Percentiles rank a stretch among this genome's conserved stretches.
Conservation (phyloP, 805 yeast species). For the Candida argentea region DNA sequence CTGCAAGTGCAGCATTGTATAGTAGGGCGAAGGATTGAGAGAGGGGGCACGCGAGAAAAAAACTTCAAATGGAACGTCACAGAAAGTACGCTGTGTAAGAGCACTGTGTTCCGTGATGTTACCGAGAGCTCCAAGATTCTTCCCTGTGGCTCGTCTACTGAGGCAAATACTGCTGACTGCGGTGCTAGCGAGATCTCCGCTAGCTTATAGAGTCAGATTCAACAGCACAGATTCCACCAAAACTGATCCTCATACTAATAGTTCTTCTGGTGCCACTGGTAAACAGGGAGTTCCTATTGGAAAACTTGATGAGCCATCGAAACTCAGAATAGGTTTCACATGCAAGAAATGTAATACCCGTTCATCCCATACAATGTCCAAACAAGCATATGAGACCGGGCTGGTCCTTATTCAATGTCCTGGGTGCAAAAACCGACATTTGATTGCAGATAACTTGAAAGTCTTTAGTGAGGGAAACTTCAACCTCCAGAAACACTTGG, state of each 20-base stretch:
- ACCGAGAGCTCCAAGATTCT: neutral
- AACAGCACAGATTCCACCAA: too few species aligned
- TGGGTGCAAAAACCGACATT: slow-evolving; percentile 76
- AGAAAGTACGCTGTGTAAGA: too few species aligned
- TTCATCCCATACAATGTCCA: slow-evolving; percentile 83
- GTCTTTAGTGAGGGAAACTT: slow-evolving; percentile 72
- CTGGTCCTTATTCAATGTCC: slow-evolving; percentile 89
- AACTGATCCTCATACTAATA: too few species aligned
- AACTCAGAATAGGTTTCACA: slow-evolving; percentile 81
- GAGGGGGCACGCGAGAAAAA: too few species aligned
- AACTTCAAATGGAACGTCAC: too few species aligned
- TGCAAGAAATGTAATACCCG: slow-evolving; percentile 80
- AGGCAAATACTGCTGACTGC: neutral
- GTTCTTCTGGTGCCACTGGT: too few species aligned
- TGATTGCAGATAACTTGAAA: slow-evolving; percentile 68
- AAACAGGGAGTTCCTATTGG: too few species aligned
- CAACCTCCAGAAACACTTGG: slow-evolving; percentile 71
- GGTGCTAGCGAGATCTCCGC: neutral
- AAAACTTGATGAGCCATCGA: slow-evolving; percentile 66
- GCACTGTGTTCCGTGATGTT: neutral
- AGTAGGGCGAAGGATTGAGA: too few species aligned
- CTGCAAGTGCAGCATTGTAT: too few species aligned
- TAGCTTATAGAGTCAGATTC: neutral
- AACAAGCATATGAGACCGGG: slow-evolving; percentile 83
- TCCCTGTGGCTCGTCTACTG: neutral